A percentile compares a stretch with the other conserved stretches of the same genome.
phyloP scores from a whole-genome alignment of 768 basidiomycete genomes.

The Lentinula sp. region DNA sequence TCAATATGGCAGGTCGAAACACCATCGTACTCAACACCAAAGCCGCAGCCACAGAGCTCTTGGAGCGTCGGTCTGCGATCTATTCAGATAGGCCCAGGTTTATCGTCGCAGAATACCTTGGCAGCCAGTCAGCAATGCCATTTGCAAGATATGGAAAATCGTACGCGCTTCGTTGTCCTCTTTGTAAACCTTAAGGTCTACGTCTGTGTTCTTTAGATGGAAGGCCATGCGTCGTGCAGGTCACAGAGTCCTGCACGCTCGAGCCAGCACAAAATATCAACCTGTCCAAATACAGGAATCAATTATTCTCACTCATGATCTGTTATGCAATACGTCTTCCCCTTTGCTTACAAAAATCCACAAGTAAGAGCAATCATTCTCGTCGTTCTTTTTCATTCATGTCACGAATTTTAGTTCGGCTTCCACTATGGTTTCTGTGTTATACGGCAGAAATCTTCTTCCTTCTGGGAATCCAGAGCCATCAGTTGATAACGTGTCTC shows the following conservation, averaged over 20 bases:
- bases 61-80: neutral
- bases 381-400: neutral
- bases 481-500: neutral
- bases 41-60: neutral
- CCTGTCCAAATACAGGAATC: neutral
- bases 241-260: neutral
- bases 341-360: neutral
- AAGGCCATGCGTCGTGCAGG: conserved; percentile 3
- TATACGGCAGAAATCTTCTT: neutral
- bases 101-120: neutral
- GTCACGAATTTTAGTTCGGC: neutral
- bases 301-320: neutral
- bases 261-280: neutral
- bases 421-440: neutral
- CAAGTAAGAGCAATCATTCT: neutral
- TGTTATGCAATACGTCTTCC: neutral
- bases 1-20: conserved; percentile 1
- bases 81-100: neutral
- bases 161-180: neutral
- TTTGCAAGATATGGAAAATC: neutral
- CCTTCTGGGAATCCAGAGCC: neutral
- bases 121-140: neutral
- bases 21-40: conserved; percentile 3
- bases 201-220: neutral
- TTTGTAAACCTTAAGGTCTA: neutral